Evolutionary conservation across 345 rosid species (phyloP), one percentile per base, ranked within the genome.

Genomic region (Erodium maritimum): DNA sequence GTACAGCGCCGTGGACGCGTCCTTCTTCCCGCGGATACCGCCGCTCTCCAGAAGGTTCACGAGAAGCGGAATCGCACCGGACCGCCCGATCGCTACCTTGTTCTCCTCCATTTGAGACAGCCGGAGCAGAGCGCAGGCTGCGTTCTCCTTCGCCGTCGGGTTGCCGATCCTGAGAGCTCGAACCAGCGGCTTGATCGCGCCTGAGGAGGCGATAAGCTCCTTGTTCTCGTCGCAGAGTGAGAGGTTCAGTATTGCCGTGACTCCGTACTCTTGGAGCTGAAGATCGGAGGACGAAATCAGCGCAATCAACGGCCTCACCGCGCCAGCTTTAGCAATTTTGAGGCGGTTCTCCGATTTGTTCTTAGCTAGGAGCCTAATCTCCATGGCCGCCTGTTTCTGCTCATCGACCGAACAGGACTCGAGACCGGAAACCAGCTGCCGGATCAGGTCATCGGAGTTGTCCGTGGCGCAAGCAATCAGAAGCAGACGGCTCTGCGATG

Each of bases 151-250:
- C 4, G 94, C 78, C 54, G 95, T 79, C 13, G 96, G 17, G 4
- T 86, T 87, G 19, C 99, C 96, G 20, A 75, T 69, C 66, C 62
- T 87, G 71, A 89, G 67, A 19, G 91, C 89, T 65, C 78, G 68
- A 3, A 82, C 95, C 0, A 93, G 77, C 29, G 99, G 95, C 82
- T 77, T 93, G 23, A 86, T 80, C 21, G 95, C 99, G 42, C 96
- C 99, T 0, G 95, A 80, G 4, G 80, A 79, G 29, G 89, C 85
- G 19, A 93, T 85, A 48, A 65, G 57, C 20, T 69, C 85, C 57
- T 89, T 93, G 72, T 89, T 93, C 75, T 93, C 99, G 53, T 93
- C 99, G 71, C 95, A 93, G 24, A 93, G 79, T 16, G 99, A 89
- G 8, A 93, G 85, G 57, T 93, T 93, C 69, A 87, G 69, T 57